phyloP scores from a whole-genome alignment of 2,329 filamentous ascomycete species.

The Aspergillus eucalypticola region DNA sequence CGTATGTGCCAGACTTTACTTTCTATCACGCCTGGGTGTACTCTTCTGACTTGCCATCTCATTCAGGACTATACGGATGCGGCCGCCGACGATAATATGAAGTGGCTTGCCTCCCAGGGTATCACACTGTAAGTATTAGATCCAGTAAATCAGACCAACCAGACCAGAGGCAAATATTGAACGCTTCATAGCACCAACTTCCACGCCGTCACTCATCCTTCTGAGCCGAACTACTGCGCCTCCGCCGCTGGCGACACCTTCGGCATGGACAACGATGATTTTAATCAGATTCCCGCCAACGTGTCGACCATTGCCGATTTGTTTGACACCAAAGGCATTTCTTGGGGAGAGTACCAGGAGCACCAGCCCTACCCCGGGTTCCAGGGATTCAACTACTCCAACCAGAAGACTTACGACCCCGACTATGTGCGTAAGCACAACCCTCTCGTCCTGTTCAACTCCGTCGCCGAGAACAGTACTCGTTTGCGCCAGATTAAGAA shows the following conservation, averaged over 20 bases:
- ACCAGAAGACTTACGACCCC: constrained; percentile 59
- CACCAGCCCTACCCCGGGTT: constrained; percentile 75
- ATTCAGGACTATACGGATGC: constrained; percentile 62
- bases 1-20: constrained; percentile 37
- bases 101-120: constrained; percentile 47
- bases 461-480: constrained; percentile 58
- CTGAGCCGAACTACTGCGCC: constrained; percentile 74
- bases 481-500: constrained; percentile 74
- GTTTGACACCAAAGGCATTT: constrained; percentile 64
- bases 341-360: constrained; percentile 75
- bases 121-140: constrained; percentile 53
- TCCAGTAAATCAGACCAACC: neutral
- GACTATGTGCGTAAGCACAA: constrained; percentile 87
- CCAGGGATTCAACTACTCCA: constrained; percentile 64
- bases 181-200: constrained; percentile 46
- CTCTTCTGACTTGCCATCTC: constrained; percentile 43
- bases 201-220: constrained; percentile 69
- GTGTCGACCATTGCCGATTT: constrained; percentile 69
- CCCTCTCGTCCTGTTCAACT: constrained; percentile 64
- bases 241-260: constrained; percentile 70
- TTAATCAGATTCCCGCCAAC: constrained; percentile 60
- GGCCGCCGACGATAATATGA: constrained; percentile 53
- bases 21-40: constrained; percentile 30
- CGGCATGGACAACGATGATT: constrained; percentile 68
- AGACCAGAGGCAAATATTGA: neutral